Evolutionary conservation across 2,329 filamentous ascomycete species (phyloP), one percentile per base, ranked within the genome.

Genomic region (Thelonectria olida): DNA sequence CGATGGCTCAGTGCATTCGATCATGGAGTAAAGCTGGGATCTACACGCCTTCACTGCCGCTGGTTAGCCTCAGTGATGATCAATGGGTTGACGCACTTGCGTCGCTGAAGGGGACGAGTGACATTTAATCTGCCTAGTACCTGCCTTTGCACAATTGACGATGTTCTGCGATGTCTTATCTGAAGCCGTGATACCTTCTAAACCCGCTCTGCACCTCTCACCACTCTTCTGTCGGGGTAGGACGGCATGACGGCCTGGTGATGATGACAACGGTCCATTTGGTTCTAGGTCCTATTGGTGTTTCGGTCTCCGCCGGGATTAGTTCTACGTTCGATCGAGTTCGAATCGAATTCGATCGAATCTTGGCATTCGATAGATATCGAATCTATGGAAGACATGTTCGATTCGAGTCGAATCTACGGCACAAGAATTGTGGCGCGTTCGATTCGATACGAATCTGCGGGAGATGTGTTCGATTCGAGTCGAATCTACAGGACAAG

Each of bases 261-360:
- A n/a, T n/a, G n/a, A n/a, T n/a, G n/a, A n/a, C n/a, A n/a, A n/a
- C n/a, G n/a, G n/a, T n/a, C n/a, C n/a, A n/a, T n/a, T n/a, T n/a
- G n/a, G n/a, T n/a, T n/a, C n/a, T n/a, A n/a, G n/a, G n/a, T n/a
- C n/a, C n/a, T n/a, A n/a, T n/a, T 49, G 25, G 45, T 49, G 45
- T 34, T 49, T 49, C 45, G 34, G 34, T 27, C 45, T 49, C 34
- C 45, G 34, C 27, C 25, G 45, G 27, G 45, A 49, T 49, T 49
- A 49, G 45, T 34, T 17, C 34, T 49, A 25, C 22, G 34, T 49
- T 49, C 45, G 45, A 31, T 31, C 28, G n/a, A n/a, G n/a, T n/a
- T n/a, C n/a, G n/a, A n/a, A n/a, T n/a, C n/a, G 28, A 31, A 31
- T 31, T 31, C 28, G n/a, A 47, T 47, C 42, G 42, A 47, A 27